Evolutionary conservation across 371 early-diverging fungal genomes (phyloP).

Genomic region (Mortierella sp.): DNA sequence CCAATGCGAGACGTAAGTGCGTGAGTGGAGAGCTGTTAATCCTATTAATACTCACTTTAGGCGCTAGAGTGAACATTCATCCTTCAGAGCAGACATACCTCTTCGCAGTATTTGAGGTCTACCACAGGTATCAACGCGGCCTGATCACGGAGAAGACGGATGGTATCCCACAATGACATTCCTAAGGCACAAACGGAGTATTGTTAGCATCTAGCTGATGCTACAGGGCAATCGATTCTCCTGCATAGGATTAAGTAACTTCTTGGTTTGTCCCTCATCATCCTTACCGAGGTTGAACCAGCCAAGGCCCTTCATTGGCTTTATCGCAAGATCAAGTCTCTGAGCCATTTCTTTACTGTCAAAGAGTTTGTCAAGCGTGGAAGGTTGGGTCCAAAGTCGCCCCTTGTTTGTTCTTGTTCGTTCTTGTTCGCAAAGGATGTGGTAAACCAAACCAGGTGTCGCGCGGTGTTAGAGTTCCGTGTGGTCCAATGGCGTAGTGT

Average conservation of each 20-base stretch:
- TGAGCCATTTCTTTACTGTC: slow-evolving; percentile 31
- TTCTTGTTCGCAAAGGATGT: not conserved
- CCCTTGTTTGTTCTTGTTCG: not conserved
- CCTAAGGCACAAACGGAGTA: slow-evolving; percentile 45
- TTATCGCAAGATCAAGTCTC: slow-evolving; percentile 64
- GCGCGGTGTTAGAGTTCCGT: too few species aligned
- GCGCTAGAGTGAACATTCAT: not conserved
- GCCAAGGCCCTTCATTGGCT: slow-evolving; percentile 66
- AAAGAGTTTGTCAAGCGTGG: not conserved
- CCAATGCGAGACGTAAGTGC: too few species aligned
- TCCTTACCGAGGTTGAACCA: slow-evolving; percentile 66
- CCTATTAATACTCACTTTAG: too few species aligned
- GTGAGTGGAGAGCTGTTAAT: too few species aligned
- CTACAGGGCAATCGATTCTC: too few species aligned
- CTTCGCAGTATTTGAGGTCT: slow-evolving; percentile 74
- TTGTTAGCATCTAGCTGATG: not conserved
- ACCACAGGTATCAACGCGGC: slow-evolving; percentile 67
- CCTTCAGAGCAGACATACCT: slow-evolving; percentile 51
- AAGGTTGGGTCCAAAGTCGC: not conserved
- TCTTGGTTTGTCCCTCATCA: too few species aligned
- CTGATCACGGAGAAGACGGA: slow-evolving; percentile 61
- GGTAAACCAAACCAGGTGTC: not conserved
- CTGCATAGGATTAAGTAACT: too few species aligned
- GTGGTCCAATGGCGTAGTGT: too few species aligned
- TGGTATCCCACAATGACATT: slow-evolving; percentile 66